Conservation (phyloP, 1,139 yeast species). For the Candida tetrigidarum region DNA sequence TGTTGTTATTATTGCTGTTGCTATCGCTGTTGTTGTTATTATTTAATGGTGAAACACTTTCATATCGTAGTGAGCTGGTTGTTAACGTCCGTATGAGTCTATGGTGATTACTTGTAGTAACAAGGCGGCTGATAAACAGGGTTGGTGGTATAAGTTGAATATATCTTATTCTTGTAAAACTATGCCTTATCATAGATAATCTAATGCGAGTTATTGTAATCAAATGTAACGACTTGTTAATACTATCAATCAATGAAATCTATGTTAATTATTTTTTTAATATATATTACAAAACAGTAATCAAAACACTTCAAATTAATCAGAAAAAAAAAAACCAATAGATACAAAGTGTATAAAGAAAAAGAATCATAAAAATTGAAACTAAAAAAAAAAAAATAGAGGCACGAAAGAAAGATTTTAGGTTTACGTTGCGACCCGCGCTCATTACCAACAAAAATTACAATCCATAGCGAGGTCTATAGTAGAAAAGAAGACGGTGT, state of each 20-base stretch:
- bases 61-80: not conserved
- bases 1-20: too few relatives aligned
- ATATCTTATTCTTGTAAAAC: conserved; percentile 2
- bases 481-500: not conserved
- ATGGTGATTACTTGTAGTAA: not conserved
- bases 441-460: conserved; percentile 2
- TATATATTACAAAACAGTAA: too few relatives aligned
- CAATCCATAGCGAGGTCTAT: conserved; percentile 4
- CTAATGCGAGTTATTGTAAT: not conserved
- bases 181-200: conserved; percentile 6
- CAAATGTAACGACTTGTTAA: not conserved
- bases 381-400: not conserved
- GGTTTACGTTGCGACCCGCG: conserved; percentile 6
- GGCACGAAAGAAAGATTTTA: not conserved
- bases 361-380: not conserved
- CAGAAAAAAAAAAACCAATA: not conserved
- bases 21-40: not conserved
- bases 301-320: too few relatives aligned
- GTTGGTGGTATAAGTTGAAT: not conserved
- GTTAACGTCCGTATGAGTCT: not conserved
- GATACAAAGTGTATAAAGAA: not conserved
- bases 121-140: not conserved
- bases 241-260: too few relatives aligned
- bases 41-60: not conserved
- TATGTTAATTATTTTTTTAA: too few relatives aligned